Percentiles rank a stretch among this genome's conserved stretches.
Conservation (phyloP, 2,329 filamentous ascomycete species). For the Aspergillus tubingensis region DNA sequence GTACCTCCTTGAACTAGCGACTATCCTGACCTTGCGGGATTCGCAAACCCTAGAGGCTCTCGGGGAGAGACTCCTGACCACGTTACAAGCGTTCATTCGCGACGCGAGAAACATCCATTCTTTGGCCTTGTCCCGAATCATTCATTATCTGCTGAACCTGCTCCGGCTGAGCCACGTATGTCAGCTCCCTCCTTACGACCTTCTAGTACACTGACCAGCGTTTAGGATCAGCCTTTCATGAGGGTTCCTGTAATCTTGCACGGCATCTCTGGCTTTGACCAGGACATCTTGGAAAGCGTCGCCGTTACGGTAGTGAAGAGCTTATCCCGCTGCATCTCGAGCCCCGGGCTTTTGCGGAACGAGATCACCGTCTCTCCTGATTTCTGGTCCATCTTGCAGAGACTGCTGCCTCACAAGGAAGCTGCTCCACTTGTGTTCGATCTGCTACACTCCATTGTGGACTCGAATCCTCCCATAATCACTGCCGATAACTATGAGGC, state of each 20-base stretch:
- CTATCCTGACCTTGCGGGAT: constrained; percentile 76
- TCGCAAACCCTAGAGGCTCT: constrained; percentile 69
- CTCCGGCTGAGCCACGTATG: constrained; percentile 82
- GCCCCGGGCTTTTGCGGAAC: constrained; percentile 75
- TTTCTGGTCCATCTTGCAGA: constrained; percentile 89
- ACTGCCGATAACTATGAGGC: constrained; percentile 96
- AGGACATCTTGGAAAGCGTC: constrained; percentile 73
- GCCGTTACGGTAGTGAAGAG: constrained; percentile 76
- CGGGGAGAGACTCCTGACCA: constrained; percentile 77
- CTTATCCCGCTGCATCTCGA: constrained; percentile 75
- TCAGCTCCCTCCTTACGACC: not conserved
- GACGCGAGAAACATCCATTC: constrained; percentile 78
- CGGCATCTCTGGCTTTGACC: constrained; percentile 82
- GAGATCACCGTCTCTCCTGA: constrained; percentile 96
- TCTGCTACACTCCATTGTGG: constrained; percentile 77
- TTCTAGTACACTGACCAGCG: constrained; percentile 15
- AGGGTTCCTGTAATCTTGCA: constrained; percentile 90
- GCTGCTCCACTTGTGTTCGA: constrained; percentile 79
- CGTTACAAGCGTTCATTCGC: constrained; percentile 77
- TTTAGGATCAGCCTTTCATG: constrained; percentile 82
- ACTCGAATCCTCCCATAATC: constrained; percentile 73
- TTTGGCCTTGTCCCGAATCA: constrained; percentile 77
- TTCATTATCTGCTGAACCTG: constrained; percentile 83
- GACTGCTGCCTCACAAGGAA: constrained; percentile 68
- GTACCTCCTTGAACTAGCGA: constrained; percentile 89